phyloP scores from a whole-genome alignment of 345 rosid genomes.

The Salix caprea region DNA sequence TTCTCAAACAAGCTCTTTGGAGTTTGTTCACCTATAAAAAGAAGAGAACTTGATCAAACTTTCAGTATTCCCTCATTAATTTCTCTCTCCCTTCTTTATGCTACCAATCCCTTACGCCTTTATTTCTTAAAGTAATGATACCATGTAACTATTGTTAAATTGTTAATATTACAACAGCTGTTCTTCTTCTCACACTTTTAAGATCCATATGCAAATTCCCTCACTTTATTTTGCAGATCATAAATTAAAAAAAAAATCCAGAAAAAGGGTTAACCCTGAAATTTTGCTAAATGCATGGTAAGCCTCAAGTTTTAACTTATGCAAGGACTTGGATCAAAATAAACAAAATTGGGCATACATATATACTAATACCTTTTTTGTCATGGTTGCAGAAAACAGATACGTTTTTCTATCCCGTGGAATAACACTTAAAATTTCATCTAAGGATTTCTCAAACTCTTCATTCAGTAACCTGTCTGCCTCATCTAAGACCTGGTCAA shows the following conservation, averaged over 20 bases:
- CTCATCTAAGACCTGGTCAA: constrained; percentile 84
- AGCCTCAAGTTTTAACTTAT: too few relatives aligned
- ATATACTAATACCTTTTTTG: constrained; percentile 56
- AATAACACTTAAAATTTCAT: constrained; percentile 65
- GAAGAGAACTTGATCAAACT: constrained; percentile 15
- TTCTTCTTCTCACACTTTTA: neutral
- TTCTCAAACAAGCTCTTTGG: constrained; percentile 82
- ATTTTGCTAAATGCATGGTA: too few relatives aligned
- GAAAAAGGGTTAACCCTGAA: too few relatives aligned
- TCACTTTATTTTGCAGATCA: neutral
- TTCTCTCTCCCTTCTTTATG: neutral
- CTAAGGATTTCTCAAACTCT: constrained; percentile 88
- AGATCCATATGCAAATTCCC: neutral
- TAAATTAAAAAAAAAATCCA: too few relatives aligned
- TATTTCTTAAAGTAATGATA: neutral
- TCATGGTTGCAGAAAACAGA: constrained; percentile 98
- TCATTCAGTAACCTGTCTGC: constrained; percentile 91
- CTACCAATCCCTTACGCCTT: neutral
- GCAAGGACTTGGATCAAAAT: too few relatives aligned
- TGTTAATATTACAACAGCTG: neutral
- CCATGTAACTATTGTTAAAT: neutral
- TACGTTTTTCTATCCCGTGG: constrained; percentile 68
- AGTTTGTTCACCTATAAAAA: constrained; percentile 73
- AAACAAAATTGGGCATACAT: too few relatives aligned
- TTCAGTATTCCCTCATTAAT: constrained; percentile 11